Percentiles rank a stretch among this genome's conserved stretches.
Evolutionary conservation across 768 basidiomycete species (phyloP).

Genomic region (Pisolithus marmoratus): DNA sequence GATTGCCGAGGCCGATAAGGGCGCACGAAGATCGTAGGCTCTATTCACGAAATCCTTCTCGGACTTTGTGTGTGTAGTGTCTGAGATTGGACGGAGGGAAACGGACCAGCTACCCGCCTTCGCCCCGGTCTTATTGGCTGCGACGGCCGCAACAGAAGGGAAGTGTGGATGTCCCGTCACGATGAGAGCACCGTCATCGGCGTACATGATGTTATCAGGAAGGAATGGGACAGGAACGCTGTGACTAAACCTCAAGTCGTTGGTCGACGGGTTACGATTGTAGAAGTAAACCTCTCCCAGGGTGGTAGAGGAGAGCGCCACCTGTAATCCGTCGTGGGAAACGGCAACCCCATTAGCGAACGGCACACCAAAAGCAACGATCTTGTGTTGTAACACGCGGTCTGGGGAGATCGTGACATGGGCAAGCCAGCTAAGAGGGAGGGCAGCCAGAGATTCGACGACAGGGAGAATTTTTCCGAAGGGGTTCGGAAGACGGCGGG

Average conservation of each 20-base stretch:
- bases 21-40: constrained; percentile 41
- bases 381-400: constrained; percentile 28
- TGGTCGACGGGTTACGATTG: constrained; percentile 39
- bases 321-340: constrained; percentile 41
- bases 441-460: constrained; percentile 47
- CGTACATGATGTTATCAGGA: constrained; percentile 58
- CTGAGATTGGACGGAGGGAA: constrained; percentile 30
- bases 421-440: constrained; percentile 57
- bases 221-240: constrained; percentile 49
- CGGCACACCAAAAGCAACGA: constrained; percentile 45
- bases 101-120: constrained; percentile 56
- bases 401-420: constrained; percentile 43
- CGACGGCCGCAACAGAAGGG: constrained; percentile 41
- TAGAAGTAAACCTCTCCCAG: constrained; percentile 46
- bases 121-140: constrained; percentile 36
- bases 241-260: constrained; percentile 36
- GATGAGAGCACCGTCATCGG: constrained; percentile 41
- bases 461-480: constrained; percentile 47
- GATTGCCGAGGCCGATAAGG: constrained; percentile 41
- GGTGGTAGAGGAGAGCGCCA: constrained; percentile 57
- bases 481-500: constrained; percentile 48
- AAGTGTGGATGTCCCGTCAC: constrained; percentile 66
- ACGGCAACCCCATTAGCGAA: constrained; percentile 70
- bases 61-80: not conserved
- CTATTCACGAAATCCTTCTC: constrained; percentile 1